phyloP scores from a whole-genome alignment of 148 eudicot genomes.

The Chenopodium album region DNA sequence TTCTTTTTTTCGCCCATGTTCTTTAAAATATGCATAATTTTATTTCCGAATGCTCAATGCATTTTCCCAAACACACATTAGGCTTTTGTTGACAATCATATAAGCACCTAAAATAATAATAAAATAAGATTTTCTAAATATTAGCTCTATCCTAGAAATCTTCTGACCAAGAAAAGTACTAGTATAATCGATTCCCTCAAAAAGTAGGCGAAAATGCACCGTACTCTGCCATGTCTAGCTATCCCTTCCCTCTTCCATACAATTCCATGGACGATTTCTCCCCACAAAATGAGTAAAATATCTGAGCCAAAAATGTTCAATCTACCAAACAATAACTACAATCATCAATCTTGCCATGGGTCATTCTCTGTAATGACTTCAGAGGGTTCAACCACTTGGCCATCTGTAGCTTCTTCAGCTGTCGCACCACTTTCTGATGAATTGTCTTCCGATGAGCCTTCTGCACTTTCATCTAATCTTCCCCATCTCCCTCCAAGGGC shows the following conservation, averaged over 20 bases:
- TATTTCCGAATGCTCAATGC: too few species aligned
- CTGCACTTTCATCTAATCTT: constrained; percentile 48
- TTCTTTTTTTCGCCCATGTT: too few species aligned
- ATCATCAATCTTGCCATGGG: constrained; percentile 71
- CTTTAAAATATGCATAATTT: too few species aligned
- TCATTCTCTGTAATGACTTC: constrained; percentile 89
- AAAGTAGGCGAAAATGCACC: background rate
- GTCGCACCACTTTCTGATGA: constrained; percentile 33
- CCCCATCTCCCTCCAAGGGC: constrained; percentile 99
- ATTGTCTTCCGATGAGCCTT: constrained; percentile 29
- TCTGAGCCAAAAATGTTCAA: constrained; percentile 5
- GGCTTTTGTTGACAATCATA: background rate
- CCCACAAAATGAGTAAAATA: background rate
- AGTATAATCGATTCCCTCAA: background rate
- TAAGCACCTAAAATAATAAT: background rate
- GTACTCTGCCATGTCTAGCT: background rate
- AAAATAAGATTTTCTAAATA: background rate
- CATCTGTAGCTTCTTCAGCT: constrained; percentile 43
- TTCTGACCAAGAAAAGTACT: background rate
- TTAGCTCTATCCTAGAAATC: background rate
- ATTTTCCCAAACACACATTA: background rate
- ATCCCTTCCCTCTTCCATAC: background rate
- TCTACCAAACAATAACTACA: background rate
- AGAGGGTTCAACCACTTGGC: constrained; percentile 82
- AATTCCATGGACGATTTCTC: background rate